Percentiles rank a stretch among this genome's conserved stretches.
phyloP scores from a whole-genome alignment of 495 filamentous ascomycete genomes.

The Neurospora intermedia region DNA sequence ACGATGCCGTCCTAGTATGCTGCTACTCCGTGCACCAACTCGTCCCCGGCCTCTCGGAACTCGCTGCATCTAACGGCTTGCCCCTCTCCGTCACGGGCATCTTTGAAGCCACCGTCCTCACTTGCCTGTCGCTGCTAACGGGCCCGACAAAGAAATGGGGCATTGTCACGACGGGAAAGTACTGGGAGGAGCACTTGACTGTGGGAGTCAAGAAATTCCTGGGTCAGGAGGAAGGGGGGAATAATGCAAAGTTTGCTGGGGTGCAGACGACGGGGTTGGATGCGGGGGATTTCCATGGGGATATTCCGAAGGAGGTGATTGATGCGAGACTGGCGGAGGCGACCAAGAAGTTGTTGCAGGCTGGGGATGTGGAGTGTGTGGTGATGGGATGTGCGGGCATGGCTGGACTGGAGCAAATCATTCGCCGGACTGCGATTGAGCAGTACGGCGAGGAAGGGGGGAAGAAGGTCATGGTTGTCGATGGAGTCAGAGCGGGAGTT shows the following conservation, averaged over 20 bases:
- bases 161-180: constrained; percentile 78
- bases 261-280: constrained; percentile 77
- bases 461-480: constrained; percentile 56
- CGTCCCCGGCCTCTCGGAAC: constrained; percentile 46
- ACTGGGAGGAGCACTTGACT: constrained; percentile 65
- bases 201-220: constrained; percentile 46
- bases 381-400: constrained; percentile 84
- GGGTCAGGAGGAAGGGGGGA: constrained; percentile 25
- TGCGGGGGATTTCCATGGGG: constrained; percentile 69
- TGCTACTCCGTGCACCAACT: constrained; percentile 88
- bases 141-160: constrained; percentile 53
- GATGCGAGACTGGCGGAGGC: constrained; percentile 56
- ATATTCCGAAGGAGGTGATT: constrained; percentile 51
- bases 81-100: constrained; percentile 62
- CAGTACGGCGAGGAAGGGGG: constrained; percentile 52
- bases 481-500: constrained; percentile 74
- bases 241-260: constrained; percentile 49
- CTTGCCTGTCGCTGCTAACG: constrained; percentile 39
- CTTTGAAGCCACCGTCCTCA: constrained; percentile 66
- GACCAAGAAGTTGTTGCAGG: constrained; percentile 49
- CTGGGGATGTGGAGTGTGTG: constrained; percentile 50
- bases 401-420: constrained; percentile 76
- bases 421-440: constrained; percentile 56
- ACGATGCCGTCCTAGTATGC: constrained; percentile 70
- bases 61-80: not conserved